phyloP scores from a whole-genome alignment of 2,329 filamentous ascomycete species.

The Byssothecium circinans region DNA sequence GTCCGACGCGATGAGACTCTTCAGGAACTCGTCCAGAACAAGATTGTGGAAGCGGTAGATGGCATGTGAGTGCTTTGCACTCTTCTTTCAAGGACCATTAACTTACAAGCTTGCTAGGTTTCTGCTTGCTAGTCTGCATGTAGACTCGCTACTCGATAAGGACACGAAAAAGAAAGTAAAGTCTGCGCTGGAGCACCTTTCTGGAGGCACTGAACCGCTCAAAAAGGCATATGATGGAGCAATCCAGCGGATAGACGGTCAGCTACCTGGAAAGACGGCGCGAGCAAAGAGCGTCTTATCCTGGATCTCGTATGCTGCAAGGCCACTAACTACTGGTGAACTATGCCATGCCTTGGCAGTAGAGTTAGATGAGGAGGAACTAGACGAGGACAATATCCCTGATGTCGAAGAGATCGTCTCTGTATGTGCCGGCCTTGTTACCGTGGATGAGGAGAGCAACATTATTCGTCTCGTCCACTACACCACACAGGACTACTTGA shows the following conservation, averaged over 20 bases:
- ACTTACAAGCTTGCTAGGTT: slow-evolving; percentile 9
- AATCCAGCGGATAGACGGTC: slow-evolving; percentile 41
- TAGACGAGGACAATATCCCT: slow-evolving; percentile 9
- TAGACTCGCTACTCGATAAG: slow-evolving; percentile 6
- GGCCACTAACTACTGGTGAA: slow-evolving; percentile 12
- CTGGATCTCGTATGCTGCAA: slow-evolving; percentile 13
- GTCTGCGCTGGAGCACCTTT: neutral
- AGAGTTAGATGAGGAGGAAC: neutral
- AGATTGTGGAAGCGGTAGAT: slow-evolving; percentile 17
- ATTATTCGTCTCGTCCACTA: slow-evolving; percentile 27
- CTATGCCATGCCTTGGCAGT: slow-evolving; percentile 18
- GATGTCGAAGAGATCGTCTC: slow-evolving; percentile 14
- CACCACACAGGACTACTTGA: slow-evolving; percentile 23
- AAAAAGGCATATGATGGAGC: slow-evolving; percentile 9
- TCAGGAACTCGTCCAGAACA: slow-evolving; percentile 11
- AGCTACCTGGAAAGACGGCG: slow-evolving; percentile 30
- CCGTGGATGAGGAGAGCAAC: slow-evolving; percentile 26
- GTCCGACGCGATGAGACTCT: slow-evolving; percentile 7
- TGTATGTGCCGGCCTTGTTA: slow-evolving; percentile 30
- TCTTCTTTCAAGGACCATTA: neutral
- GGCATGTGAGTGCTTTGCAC: slow-evolving; percentile 18
- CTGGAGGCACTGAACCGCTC: slow-evolving; percentile 2
- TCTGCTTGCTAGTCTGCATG: slow-evolving; percentile 10
- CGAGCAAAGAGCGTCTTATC: slow-evolving; percentile 38
- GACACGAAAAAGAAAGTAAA: slow-evolving; percentile 3